These are phyloP conservation scores for Brassica cretica DNA, from an alignment of 345 rosid genomes.

Conservation along the genomic window DNA sequence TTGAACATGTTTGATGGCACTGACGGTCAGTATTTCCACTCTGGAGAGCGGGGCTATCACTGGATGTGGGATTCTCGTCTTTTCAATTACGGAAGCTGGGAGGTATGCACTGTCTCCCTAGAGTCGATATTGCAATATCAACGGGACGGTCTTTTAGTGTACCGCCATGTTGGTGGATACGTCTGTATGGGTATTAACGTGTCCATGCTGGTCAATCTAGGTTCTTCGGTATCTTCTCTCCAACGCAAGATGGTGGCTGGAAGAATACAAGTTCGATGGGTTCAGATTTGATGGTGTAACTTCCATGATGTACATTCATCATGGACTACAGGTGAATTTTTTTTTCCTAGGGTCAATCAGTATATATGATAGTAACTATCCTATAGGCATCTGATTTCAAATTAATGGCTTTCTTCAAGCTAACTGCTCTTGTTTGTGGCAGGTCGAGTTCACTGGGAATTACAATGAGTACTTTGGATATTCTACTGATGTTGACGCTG, in stretches of 20 bases:
- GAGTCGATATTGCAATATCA: constrained; percentile 11
- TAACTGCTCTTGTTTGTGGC: constrained; percentile 30
- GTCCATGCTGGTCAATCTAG: constrained; percentile 37
- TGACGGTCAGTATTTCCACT: constrained; percentile 85
- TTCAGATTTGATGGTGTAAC: constrained; percentile 98
- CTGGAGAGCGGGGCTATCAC: constrained; percentile 83
- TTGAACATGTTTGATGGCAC: constrained; percentile 98
- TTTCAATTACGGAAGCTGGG: constrained; percentile 98
- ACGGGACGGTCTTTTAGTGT: constrained; percentile 4
- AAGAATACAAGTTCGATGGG: constrained; percentile 92
- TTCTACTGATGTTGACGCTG: constrained; percentile 91
- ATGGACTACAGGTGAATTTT: constrained; percentile 73
- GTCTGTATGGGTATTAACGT: background rate
- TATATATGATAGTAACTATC: background rate
- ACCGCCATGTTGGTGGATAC: constrained; percentile 21
- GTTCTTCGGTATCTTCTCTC: constrained; percentile 87
- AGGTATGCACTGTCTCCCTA: constrained; percentile 46
- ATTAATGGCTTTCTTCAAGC: background rate
- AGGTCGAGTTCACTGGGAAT: constrained; percentile 88
- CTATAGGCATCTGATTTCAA: too few relatives aligned
- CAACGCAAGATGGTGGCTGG: constrained; percentile 99
- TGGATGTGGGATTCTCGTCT: constrained; percentile 99
- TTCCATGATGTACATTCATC: constrained; percentile 98
- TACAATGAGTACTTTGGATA: constrained; percentile 88
- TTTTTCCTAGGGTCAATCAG: background rate